A percentile compares a stretch with the other conserved stretches of the same genome.
phyloP scores from a whole-genome alignment of 2,329 filamentous ascomycete genomes.

The Beauveria brongniartii region DNA sequence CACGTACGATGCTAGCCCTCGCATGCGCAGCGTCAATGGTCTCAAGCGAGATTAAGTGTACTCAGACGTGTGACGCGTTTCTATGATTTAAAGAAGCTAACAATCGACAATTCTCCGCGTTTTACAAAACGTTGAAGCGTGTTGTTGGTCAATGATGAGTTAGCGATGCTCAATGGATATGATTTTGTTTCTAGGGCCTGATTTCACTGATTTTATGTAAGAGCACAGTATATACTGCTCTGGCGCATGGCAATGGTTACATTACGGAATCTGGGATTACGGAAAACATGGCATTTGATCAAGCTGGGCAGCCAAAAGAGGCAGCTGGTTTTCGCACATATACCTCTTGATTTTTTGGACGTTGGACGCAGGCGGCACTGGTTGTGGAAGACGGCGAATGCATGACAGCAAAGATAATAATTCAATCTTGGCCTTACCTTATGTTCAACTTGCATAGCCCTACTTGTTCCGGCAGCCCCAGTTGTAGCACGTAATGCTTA shows the following conservation, averaged over 20 bases:
- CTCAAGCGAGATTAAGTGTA: not conserved
- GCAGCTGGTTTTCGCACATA: not conserved
- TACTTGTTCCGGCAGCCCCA: not conserved
- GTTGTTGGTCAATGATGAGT: not conserved
- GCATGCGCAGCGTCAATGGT: not conserved
- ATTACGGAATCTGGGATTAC: not conserved
- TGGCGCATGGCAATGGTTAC: not conserved
- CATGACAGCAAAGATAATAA: not conserved
- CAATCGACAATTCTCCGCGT: not conserved
- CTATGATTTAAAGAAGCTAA: not conserved
- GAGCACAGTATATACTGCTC: not conserved
- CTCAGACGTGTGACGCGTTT: not conserved
- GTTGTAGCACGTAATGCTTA: not conserved
- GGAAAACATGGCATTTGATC: not conserved
- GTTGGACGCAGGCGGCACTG: not conserved
- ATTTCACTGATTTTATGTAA: not conserved
- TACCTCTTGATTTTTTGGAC: conserved; percentile 7
- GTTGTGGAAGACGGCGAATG: not conserved
- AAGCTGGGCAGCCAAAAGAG: not conserved
- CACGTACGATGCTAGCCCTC: conserved; percentile 5
- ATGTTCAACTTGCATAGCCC: not conserved
- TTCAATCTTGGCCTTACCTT: not conserved
- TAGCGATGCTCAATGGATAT: not conserved
- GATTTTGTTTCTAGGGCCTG: not conserved
- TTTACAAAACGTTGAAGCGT: not conserved